Evolutionary conservation across 345 rosid genomes (phyloP).

Genomic region (Diplotaxis tenuifolia): DNA sequence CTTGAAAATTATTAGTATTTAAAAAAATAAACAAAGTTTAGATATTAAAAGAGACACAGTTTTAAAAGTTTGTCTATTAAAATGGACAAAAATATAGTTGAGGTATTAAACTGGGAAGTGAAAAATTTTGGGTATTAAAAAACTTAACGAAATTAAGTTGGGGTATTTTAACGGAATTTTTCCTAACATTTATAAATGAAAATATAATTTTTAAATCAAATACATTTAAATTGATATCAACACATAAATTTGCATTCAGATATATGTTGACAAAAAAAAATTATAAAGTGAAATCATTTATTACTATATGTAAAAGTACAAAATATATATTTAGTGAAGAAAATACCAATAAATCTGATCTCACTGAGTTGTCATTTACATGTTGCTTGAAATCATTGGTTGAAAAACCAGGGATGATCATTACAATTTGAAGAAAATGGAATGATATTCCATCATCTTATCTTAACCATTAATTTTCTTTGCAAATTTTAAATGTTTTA

Average conservation of each 20-base stretch:
- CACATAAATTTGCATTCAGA: background rate
- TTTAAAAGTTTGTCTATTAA: too few relatives aligned
- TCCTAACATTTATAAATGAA: too few relatives aligned
- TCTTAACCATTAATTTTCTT: background rate
- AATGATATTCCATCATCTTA: constrained; percentile 22
- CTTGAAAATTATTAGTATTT: too few relatives aligned
- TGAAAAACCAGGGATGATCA: constrained; percentile 13
- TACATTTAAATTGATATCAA: background rate
- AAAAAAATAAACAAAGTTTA: too few relatives aligned
- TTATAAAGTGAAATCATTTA: background rate
- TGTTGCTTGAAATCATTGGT: background rate
- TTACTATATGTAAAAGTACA: background rate
- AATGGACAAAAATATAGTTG: too few relatives aligned
- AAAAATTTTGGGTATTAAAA: too few relatives aligned
- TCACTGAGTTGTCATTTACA: background rate
- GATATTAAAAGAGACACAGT: too few relatives aligned
- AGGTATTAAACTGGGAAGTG: too few relatives aligned
- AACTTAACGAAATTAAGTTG: too few relatives aligned
- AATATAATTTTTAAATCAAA: background rate
- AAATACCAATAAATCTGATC: background rate
- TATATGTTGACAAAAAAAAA: background rate
- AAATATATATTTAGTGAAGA: background rate
- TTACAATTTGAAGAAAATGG: background rate
- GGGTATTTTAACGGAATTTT: too few relatives aligned
- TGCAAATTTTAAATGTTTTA: background rate